Evolutionary conservation across 306 rosid genomes (phyloP), one percentile per base, ranked within the genome.

Genomic region (Vigna radiata): DNA sequence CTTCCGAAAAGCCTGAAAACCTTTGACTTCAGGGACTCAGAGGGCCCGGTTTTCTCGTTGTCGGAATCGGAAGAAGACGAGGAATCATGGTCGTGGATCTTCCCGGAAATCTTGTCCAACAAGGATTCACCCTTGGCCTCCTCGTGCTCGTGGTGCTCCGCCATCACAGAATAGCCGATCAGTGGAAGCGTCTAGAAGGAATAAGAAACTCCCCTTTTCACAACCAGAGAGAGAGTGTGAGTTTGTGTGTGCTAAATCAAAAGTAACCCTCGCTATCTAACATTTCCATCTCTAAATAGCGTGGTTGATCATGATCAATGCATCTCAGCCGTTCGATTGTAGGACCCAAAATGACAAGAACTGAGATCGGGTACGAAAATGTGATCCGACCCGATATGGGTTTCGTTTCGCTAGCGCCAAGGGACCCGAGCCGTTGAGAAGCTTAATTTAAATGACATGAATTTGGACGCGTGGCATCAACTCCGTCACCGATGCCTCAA

Each of bases 1-100:
- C 98, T 86, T n/a, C 99, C 99, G 46, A 96, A 92, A 52, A 92
- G 85, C 87, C 93, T 89, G 83, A 37, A 87, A 74, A 84, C 83
- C 87, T 88, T 89, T 49, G 80, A 14, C 84, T 96, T 85, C 14
- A 83, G 3, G 11, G 97, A 73, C 3, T 86, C 33, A 59, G 92
- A 70, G 0, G 80, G 7, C 21, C 25, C 14, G 19, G 39, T 72
- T 62, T 78, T 87, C 55, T 91, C 90, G 78, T 87, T 41, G 5
- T 90, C 97, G 0, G 93, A 90, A 69, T 87, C 96, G 1, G 97
- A 90, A 0, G 91, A 87, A 46, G 92, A 81, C 33, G 91, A 83
- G 3, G 94, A 88, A 52, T 82, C 90, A 12, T 85, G 93, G 84
- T 83, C 90, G 70, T 84, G 94, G 83, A 89, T 79, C 96, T 87